Evolutionary conservation across 192 early-diverging fungal species (phyloP), one percentile per base, ranked within the genome.

Genomic region (Spizellomyces punctatus): DNA sequence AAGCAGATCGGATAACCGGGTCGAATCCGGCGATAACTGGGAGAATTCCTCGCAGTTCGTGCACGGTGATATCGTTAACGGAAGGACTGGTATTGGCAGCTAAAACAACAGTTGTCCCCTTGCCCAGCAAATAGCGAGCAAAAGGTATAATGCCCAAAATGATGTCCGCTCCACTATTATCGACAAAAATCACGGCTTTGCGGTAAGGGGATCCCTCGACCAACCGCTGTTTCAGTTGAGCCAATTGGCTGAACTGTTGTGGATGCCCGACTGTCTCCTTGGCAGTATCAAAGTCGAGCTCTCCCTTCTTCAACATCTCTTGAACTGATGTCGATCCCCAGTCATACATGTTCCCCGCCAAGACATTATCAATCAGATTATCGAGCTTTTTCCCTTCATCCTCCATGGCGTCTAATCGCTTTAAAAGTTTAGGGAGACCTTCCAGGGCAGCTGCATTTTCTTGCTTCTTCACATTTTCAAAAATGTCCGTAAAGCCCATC

Each of bases 301-400:
- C 75, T 16, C 89, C 90, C 6, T 65, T 73, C 14, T 75, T 77
- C 41, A 93, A 69, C 81, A 84, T 73, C 46, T 85, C 81, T 14
- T 86, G 82, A 46, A 94, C 79, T 42, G 78, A 75, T 36, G 81
- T 76, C 1, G 89, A 84, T 4, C 92, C 86, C 92, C 92, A 94
- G 78, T 94, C 92, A 59, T 89, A 93, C 92, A 93, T 93, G 75
- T 94, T 94, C 21, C 92, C 90, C 8, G 91, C 89, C 60, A 93
- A 72, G 22, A 91, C 83, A 70, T 94, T 91, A 41, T 84, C 81
- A 58, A 92, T 59, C 48, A 93, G 69, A 48, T 71, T 46, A 19
- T 70, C 78, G 46, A 91, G 22, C 46, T 71, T 67, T 16, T 68
- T 72, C 9, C 41, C n/a, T 50, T 82, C 76, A 36, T 36, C 27